Evolutionary conservation across 495 filamentous ascomycete species (phyloP).

Genomic region (Thozetella sp.): DNA sequence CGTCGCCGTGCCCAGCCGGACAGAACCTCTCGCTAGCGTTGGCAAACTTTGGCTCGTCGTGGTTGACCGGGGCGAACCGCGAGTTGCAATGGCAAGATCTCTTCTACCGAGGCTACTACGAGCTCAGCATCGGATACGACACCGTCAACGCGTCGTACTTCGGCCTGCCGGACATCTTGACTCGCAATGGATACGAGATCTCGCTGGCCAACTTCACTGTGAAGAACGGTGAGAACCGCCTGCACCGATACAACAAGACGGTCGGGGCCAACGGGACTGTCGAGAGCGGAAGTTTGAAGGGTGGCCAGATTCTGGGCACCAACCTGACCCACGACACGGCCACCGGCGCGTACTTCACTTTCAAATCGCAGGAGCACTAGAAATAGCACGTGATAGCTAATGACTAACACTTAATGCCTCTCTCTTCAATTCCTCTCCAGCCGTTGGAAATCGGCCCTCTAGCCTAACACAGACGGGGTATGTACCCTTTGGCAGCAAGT

Average conservation of each 20-base stretch:
- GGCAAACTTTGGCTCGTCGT: constrained; percentile 38
- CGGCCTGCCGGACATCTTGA: constrained; percentile 38
- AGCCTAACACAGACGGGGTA: too few relatives aligned
- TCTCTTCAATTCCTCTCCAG: too few relatives aligned
- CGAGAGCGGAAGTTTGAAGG: constrained; percentile 44
- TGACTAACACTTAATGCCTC: neutral
- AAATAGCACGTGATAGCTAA: neutral
- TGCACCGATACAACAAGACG: constrained; percentile 35
- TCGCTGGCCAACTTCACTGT: constrained; percentile 63
- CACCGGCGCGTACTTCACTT: constrained; percentile 27
- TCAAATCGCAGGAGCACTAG: neutral
- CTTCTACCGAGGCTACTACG: constrained; percentile 68
- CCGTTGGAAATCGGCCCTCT: too few relatives aligned
- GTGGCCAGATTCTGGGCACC: constrained; percentile 39
- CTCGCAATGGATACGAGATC: constrained; percentile 53
- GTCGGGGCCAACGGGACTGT: constrained; percentile 40
- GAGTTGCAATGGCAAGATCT: constrained; percentile 71
- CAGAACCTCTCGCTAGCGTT: constrained; percentile 42
- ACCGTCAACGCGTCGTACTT: constrained; percentile 53
- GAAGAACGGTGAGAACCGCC: constrained; percentile 49
- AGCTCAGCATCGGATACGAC: constrained; percentile 51
- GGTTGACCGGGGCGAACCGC: constrained; percentile 49
- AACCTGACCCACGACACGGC: constrained; percentile 51
- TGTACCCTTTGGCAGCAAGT: too few relatives aligned
- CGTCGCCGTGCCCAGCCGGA: constrained; percentile 49